phyloP scores from a whole-genome alignment of 768 basidiomycete genomes.

The Pluteus cervinus region DNA sequence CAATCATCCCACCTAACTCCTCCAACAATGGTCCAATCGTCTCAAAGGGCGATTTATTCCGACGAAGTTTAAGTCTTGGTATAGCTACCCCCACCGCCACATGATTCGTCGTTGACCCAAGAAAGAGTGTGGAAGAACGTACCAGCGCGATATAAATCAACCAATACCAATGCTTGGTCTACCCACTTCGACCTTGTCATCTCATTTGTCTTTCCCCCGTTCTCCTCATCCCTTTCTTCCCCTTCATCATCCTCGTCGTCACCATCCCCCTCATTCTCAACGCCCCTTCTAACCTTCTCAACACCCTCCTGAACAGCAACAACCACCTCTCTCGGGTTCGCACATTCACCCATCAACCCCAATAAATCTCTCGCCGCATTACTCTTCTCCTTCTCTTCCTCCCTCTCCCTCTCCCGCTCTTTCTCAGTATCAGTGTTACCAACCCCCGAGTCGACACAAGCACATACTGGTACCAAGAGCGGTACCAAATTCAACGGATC shows the following conservation, averaged over 20 bases:
- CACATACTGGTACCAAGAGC: constrained; percentile 30
- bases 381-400: no score
- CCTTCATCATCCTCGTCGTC: constrained; percentile 20
- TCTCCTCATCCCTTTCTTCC: constrained; percentile 13
- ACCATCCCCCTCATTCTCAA: constrained; percentile 10
- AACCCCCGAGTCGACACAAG: no score
- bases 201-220: constrained; percentile 10
- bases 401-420: no score
- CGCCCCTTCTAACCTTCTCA: constrained; percentile 28
- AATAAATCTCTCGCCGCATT: constrained; percentile 32
- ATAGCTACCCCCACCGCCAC: no score
- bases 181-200: constrained; percentile 8
- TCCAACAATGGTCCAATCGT: no score
- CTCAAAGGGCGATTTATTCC: no score
- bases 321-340: constrained; percentile 40
- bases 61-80: no score
- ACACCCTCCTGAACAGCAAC: constrained; percentile 40
- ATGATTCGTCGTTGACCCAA: no score
- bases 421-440: no score
- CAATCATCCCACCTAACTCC: no score
- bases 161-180: constrained; percentile 28
- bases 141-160: constrained; percentile 36
- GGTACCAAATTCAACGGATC: constrained; percentile 41
- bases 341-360: constrained; percentile 31
- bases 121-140: no score